These are phyloP conservation scores for Blastocystis sp. DNA, from an alignment of 352 stramenopile species.

Conservation along the genomic window DNA sequence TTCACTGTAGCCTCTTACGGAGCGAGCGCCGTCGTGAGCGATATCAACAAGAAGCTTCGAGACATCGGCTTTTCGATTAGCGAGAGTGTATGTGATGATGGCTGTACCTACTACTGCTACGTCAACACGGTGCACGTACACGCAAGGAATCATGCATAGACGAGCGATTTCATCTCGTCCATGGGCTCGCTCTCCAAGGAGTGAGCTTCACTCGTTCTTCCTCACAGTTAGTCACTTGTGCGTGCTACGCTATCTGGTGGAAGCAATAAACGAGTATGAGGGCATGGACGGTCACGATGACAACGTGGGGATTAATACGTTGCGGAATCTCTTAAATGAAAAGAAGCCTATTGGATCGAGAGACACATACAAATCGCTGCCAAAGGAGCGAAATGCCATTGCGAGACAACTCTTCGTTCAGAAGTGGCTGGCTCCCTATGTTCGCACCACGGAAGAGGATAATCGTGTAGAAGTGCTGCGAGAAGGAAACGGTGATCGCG, in stretches of 20 bases:
- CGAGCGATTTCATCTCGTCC: neutral
- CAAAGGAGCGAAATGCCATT: neutral
- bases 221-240: constrained; percentile 5
- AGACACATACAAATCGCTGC: neutral
- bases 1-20: neutral
- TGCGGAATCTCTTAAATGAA: neutral
- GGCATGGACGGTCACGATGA: neutral
- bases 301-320: neutral
- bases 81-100: constrained; percentile 39
- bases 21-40: neutral
- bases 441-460: neutral
- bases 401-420: neutral
- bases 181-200: neutral
- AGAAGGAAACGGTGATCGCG: neutral
- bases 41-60: constrained; percentile 25
- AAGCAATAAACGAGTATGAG: neutral
- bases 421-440: constrained; percentile 16
- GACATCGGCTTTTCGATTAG: constrained; percentile 19
- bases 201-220: neutral
- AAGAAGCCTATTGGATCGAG: neutral
- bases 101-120: constrained; percentile 39
- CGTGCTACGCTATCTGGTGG: neutral
- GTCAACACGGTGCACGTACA: neutral
- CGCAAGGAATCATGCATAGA: neutral
- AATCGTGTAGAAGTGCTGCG: neutral